Conservation (phyloP, 345 rosid species). For the Raphanus sativus region DNA sequence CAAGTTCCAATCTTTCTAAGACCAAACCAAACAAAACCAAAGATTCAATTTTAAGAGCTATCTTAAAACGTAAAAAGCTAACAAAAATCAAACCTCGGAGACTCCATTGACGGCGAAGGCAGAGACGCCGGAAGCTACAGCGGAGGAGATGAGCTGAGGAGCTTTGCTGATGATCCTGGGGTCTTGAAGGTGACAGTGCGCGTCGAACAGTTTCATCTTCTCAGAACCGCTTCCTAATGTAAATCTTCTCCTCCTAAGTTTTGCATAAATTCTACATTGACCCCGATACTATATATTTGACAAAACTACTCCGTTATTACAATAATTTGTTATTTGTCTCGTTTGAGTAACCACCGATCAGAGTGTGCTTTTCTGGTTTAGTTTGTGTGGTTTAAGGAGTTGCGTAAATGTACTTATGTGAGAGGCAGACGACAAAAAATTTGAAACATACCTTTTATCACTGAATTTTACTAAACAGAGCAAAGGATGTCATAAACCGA, state of each 20-base stretch:
- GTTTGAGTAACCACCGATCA: background rate
- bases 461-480: background rate
- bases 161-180: slow-evolving; percentile 65
- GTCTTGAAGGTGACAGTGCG: slow-evolving; percentile 97
- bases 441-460: background rate
- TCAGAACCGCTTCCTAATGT: slow-evolving; percentile 5
- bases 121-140: slow-evolving; percentile 57
- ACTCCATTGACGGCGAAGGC: slow-evolving; percentile 85
- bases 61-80: background rate
- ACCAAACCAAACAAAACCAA: slow-evolving; percentile 10
- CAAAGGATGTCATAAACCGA: background rate
- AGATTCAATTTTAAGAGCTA: background rate
- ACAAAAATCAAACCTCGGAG: slow-evolving; percentile 55
- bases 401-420: background rate
- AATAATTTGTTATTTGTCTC: background rate
- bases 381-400: background rate
- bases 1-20: slow-evolving; percentile 78
- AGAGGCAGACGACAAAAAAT: background rate
- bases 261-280: background rate
- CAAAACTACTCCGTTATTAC: background rate
- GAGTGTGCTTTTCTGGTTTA: background rate
- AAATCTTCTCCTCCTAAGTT: background rate
- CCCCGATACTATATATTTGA: background rate
- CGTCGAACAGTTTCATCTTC: slow-evolving; percentile 73
- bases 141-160: slow-evolving; percentile 61